A percentile compares a stretch with the other conserved stretches of the same genome.
phyloP scores from a whole-genome alignment of 2,329 filamentous ascomycete species.

The Pseudopyricularia javanii region DNA sequence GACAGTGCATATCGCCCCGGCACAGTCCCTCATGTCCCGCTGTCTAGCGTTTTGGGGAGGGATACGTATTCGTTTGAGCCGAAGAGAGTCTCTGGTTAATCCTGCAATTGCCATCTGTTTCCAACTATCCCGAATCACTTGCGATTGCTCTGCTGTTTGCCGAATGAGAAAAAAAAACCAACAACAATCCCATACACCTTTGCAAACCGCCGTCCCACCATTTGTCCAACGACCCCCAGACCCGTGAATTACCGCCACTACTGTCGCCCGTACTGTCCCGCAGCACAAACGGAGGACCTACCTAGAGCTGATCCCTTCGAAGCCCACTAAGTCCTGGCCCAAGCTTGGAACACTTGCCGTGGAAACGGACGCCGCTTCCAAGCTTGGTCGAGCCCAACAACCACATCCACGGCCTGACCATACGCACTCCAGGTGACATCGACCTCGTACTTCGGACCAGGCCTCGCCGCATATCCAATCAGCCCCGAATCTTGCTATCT shows the following conservation, averaged over 20 bases:
- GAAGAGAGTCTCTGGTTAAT: not conserved
- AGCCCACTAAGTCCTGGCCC: not conserved
- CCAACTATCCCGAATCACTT: no score
- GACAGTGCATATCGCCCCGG: not conserved
- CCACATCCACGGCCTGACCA: not conserved
- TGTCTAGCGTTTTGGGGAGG: not conserved
- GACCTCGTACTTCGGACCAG: not conserved
- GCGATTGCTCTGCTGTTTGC: not conserved
- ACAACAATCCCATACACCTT: not conserved
- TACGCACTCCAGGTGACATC: no score
- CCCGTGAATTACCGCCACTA: not conserved
- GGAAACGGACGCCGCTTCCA: not conserved
- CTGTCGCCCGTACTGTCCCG: not conserved
- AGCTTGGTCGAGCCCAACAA: not conserved
- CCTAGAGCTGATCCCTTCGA: not conserved
- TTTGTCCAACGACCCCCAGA: not conserved
- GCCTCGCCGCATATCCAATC: not conserved
- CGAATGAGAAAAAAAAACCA: not conserved
- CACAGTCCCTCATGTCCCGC: not conserved
- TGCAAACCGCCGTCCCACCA: not conserved
- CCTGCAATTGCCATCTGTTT: no score
- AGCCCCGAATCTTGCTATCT: not conserved
- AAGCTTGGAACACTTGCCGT: not conserved
- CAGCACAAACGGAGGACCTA: not conserved
- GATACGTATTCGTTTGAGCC: slow-evolving; percentile 1